Evolutionary conservation across 805 yeast species (phyloP).

Genomic region (Ogataea zsoltii): DNA sequence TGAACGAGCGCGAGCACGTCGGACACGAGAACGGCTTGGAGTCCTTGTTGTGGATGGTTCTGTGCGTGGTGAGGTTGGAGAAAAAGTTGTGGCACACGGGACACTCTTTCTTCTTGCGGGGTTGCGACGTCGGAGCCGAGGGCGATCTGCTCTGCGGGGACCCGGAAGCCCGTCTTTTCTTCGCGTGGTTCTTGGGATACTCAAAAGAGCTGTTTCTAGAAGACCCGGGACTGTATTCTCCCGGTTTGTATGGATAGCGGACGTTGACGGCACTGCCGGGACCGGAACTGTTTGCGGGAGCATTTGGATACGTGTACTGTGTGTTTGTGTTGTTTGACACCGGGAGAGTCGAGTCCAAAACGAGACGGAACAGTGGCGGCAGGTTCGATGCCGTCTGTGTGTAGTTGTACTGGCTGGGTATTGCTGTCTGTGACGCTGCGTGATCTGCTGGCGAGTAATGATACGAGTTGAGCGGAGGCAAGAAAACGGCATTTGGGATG

Average conservation of each 20-base stretch:
- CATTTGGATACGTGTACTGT: not conserved
- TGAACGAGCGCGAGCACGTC: constrained; percentile 81
- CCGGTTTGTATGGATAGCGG: constrained; percentile 6
- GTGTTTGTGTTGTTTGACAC: not conserved
- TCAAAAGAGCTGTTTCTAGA: constrained; percentile 13
- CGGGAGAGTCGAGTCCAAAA: constrained; percentile 28
- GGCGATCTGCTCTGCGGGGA: constrained; percentile 8
- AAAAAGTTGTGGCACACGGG: constrained; percentile 49
- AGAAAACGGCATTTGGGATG: constrained; percentile 14
- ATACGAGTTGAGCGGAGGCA: constrained; percentile 21
- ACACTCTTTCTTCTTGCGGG: constrained; percentile 39
- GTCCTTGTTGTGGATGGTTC: constrained; percentile 73
- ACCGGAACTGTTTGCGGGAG: not conserved
- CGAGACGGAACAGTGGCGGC: constrained; percentile 30
- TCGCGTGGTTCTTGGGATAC: constrained; percentile 3
- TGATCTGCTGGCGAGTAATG: constrained; percentile 12
- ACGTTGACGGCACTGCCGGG: not conserved
- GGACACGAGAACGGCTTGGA: constrained; percentile 77
- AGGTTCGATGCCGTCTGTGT: constrained; percentile 10
- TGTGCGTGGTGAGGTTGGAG: constrained; percentile 81
- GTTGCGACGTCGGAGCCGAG: constrained; percentile 14
- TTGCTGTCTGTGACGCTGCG: not conserved
- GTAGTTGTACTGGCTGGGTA: constrained; percentile 5
- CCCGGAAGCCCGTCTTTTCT: constrained; percentile 7
- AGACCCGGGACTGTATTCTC: constrained; percentile 2